Evolutionary conservation across 1,139 yeast species (phyloP).

Genomic region (Pichia kudriavzevii): DNA sequence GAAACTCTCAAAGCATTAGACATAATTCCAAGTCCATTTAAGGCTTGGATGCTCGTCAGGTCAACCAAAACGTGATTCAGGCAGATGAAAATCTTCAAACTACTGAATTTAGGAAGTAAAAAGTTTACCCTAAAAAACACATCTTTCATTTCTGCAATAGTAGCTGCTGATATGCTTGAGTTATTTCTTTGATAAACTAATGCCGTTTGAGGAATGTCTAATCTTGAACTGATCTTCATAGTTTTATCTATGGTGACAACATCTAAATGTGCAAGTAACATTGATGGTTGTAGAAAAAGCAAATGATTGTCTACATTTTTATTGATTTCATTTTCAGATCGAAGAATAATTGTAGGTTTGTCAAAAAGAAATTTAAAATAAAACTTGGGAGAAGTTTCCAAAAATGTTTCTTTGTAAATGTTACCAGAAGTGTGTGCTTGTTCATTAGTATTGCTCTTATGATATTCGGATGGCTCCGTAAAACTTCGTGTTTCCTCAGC

Average conservation of each 20-base stretch:
- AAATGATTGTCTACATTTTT: conserved; percentile 15
- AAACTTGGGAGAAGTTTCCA: conserved; percentile 13
- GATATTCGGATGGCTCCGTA: background rate
- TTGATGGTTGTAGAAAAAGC: conserved; percentile 19
- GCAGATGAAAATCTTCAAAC: conserved; percentile 5
- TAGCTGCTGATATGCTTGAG: conserved; percentile 6
- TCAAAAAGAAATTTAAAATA: conserved; percentile 22
- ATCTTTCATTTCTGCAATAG: conserved; percentile 13
- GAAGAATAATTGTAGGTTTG: conserved; percentile 22
- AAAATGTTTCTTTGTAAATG: conserved; percentile 2
- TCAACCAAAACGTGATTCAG: conserved; percentile 12
- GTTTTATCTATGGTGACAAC: conserved; percentile 4
- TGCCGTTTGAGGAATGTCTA: conserved; percentile 18
- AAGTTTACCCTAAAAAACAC: conserved; percentile 4
- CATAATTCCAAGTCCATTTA: conserved; percentile 16
- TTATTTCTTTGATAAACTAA: conserved; percentile 17
- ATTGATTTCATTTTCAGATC: conserved; percentile 12
- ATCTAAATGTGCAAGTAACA: conserved; percentile 18
- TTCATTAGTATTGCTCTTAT: background rate
- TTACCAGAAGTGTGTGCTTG: background rate
- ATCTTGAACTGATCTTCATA: conserved; percentile 13
- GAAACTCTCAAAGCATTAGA: conserved; percentile 2
- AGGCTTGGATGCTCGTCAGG: conserved; percentile 10
- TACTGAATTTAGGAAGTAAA: conserved; percentile 3
- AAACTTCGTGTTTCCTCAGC: background rate